These are phyloP conservation scores for Colletotrichum theobromicola DNA, from an alignment of 2,329 filamentous ascomycete species.

Conservation along the genomic window DNA sequence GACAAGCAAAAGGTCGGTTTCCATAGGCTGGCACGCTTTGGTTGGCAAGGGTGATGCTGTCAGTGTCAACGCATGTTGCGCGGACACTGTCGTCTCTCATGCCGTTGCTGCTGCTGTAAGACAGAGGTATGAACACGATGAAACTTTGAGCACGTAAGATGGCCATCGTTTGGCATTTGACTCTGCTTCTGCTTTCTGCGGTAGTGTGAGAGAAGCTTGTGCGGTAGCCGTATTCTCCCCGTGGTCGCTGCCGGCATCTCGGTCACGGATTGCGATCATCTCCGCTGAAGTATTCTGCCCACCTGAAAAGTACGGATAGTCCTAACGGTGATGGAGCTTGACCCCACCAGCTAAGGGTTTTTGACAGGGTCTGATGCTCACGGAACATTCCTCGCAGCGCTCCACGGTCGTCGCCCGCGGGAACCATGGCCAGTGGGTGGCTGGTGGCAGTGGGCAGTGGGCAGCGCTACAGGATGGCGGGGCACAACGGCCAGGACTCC, in stretches of 20 bases:
- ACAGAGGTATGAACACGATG: neutral
- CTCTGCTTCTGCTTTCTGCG: neutral
- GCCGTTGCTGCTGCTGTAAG: neutral
- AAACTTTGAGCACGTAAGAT: conserved; percentile 2
- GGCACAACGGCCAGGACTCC: neutral
- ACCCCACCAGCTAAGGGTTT: conserved; percentile 11
- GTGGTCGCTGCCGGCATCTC: neutral
- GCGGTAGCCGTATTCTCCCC: neutral
- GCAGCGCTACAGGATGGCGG: neutral
- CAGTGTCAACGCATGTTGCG: neutral
- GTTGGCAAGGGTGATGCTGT: conserved; percentile 1
- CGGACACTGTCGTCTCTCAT: neutral
- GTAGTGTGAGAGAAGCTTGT: neutral
- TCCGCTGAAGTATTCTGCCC: conserved; percentile 1
- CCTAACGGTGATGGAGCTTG: conserved; percentile 1
- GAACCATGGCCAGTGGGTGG: neutral
- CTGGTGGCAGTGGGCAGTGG: neutral
- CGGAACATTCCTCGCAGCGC: neutral
- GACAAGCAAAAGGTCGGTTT: neutral
- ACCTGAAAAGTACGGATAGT: conserved; percentile 4
- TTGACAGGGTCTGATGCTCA: neutral
- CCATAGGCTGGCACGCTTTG: neutral
- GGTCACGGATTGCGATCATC: conserved; percentile 19
- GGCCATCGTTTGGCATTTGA: neutral
- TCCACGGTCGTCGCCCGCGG: neutral